Evolutionary conservation across 176 grass and related monocot genomes (phyloP).

Genomic region (Aegilops sharonensis): DNA sequence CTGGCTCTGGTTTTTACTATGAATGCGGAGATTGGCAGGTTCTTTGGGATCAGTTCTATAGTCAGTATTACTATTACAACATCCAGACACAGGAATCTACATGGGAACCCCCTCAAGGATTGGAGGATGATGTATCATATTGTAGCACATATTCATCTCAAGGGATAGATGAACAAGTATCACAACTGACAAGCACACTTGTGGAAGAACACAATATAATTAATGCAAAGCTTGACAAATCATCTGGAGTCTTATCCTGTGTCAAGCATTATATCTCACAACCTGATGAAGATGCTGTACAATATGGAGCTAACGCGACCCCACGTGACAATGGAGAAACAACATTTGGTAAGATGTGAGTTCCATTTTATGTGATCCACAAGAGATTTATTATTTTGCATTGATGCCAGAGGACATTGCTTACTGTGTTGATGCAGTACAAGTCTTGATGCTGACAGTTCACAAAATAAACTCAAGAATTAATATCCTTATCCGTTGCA

Average conservation of each 20-base stretch:
- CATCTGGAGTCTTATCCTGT: not conserved
- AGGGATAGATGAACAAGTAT: constrained; percentile 10
- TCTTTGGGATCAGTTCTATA: constrained; percentile 79
- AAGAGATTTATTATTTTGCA: not conserved
- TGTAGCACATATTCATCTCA: constrained; percentile 35
- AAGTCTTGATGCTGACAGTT: constrained; percentile 1
- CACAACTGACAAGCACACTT: constrained; percentile 28
- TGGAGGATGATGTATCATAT: constrained; percentile 58
- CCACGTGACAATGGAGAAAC: constrained; percentile 15
- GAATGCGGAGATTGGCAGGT: constrained; percentile 76
- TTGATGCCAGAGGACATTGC: not conserved
- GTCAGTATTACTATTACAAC: constrained; percentile 79
- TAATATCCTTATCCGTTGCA: not conserved
- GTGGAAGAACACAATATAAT: constrained; percentile 34
- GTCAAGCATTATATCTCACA: not conserved
- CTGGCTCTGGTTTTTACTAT: constrained; percentile 38
- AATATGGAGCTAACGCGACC: constrained; percentile 6
- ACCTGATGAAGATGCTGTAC: constrained; percentile 16
- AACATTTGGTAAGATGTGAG: constrained; percentile 23
- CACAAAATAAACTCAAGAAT: not conserved
- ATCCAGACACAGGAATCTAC: constrained; percentile 72
- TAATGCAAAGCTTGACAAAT: constrained; percentile 1
- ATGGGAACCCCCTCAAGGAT: constrained; percentile 75
- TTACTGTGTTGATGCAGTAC: not conserved
- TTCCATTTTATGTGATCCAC: constrained; percentile 7